Conservation (phyloP, 371 early-diverging fungal species). For the Mucor velutinosus region DNA sequence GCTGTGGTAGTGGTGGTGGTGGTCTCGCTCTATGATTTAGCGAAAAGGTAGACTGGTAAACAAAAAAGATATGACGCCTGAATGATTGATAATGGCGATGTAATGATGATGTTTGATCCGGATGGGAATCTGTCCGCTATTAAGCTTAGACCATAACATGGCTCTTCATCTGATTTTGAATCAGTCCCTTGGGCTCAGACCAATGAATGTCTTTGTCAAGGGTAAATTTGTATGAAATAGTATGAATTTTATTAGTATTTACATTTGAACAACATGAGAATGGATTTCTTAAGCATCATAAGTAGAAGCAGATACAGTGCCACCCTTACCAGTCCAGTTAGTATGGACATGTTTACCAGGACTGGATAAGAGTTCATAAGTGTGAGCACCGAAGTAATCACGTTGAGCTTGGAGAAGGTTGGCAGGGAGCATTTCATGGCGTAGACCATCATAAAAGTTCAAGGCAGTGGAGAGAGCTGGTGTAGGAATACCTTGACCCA, state of each 20-base stretch:
- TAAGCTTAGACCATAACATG: too few species aligned
- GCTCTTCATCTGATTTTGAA: not conserved
- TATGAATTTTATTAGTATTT: not conserved
- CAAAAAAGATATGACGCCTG: not conserved
- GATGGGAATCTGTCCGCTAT: too few species aligned
- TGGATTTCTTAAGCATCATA: constrained; percentile 30
- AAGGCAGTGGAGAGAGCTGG: constrained; percentile 93
- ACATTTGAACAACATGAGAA: not conserved
- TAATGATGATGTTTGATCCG: not conserved
- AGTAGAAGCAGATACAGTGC: constrained; percentile 62
- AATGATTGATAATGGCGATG: not conserved
- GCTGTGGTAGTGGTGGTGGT: too few species aligned
- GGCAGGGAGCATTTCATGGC: constrained; percentile 86
- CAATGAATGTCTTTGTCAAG: not conserved
- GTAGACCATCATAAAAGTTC: constrained; percentile 95
- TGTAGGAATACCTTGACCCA: constrained; percentile 85
- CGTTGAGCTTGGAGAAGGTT: constrained; percentile 96
- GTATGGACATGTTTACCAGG: constrained; percentile 87
- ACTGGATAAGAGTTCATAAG: constrained; percentile 80
- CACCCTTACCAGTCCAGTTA: constrained; percentile 94
- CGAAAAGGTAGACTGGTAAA: not conserved
- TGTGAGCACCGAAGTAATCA: constrained; percentile 99
- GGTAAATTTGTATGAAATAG: not conserved
- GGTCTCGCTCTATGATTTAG: not conserved
- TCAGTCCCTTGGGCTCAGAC: too few species aligned